A percentile compares a stretch with the other conserved stretches of the same genome.
These are phyloP conservation scores for Pseudocercospora macadamiae DNA, from an alignment of 2,329 filamentous ascomycete species.

Conservation along the genomic window DNA sequence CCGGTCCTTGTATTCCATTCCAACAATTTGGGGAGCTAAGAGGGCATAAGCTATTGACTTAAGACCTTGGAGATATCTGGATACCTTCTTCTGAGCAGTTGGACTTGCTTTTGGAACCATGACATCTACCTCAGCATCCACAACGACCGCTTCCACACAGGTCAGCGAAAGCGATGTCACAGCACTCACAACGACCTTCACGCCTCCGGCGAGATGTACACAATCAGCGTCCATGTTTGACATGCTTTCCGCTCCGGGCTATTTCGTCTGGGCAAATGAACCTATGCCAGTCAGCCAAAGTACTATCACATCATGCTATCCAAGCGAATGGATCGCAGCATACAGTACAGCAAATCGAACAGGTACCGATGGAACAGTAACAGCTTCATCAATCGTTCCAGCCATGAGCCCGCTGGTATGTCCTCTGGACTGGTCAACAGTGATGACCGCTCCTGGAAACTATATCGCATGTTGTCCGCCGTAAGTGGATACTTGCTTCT, in stretches of 20 bases:
- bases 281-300: slow-evolving; percentile 14
- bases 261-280: slow-evolving; percentile 20
- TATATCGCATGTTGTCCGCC: slow-evolving; percentile 25
- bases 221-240: slow-evolving; percentile 9
- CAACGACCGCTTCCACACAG: not conserved
- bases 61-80: too few relatives aligned
- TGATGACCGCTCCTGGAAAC: slow-evolving; percentile 20
- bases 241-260: slow-evolving; percentile 15
- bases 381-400: slow-evolving; percentile 12
- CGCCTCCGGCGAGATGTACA: slow-evolving; percentile 20
- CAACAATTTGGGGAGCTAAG: too few relatives aligned
- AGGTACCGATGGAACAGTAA: not conserved
- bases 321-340: slow-evolving; percentile 12
- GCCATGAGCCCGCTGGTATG: slow-evolving; percentile 21
- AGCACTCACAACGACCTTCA: slow-evolving; percentile 19
- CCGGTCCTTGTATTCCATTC: too few relatives aligned
- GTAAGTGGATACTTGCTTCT: slow-evolving; percentile 2
- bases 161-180: too few relatives aligned
- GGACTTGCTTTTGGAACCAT: too few relatives aligned
- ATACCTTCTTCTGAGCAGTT: too few relatives aligned
- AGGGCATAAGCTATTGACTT: not conserved
- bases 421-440: slow-evolving; percentile 17
- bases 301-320: slow-evolving; percentile 19
- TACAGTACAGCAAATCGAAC: slow-evolving; percentile 8
- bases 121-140: not conserved